Evolutionary conservation across 371 early-diverging fungal species (phyloP), one percentile per base, ranked within the genome.

Genomic region (Funneliformis caledonium): DNA sequence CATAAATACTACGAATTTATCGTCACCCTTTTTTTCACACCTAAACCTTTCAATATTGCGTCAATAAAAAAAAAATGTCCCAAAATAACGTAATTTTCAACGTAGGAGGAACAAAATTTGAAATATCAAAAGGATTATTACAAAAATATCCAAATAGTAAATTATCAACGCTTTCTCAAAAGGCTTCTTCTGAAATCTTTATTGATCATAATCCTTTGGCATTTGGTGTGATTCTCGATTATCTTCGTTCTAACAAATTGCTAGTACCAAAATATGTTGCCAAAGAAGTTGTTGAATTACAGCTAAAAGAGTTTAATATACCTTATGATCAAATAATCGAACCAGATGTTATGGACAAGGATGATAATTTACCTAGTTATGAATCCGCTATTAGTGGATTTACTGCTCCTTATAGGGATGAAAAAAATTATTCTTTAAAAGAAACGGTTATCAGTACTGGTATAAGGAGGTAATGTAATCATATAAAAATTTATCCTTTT

Each of bases 141-240:
- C 22, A 64, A 11, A 31, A 22, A 31, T 64, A 31, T 64, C 64
- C 64, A 10, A 33, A 64, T 31, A 31, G 33, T 31, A 19, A 64
- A 64, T 26, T 64, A 56, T 56, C 22, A 16, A 4, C 72, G 1
- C 56, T 56, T 19, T 19, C 7, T 56, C 7, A 0, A 19, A 19
- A 16, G 19, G 19, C 56, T 19, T 70, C 22, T 19, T n/a, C 4
- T 22, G 73, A 73, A 73, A 73, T 73, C 50, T 73, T 73, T 56
- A 4, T 73, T 48, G 73, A 73, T 73, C 73, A 73, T 52, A 73
- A 73, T 33, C 73, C 73, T 26, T 52, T 73, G 14, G 73, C 73
- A 10, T 73, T 73, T 52, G 22, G 73, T 16, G 73, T 73, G 10
- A 73, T 73, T 11, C 33, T 73, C 8, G 73, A 73, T 22, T 73